Conservation (phyloP, 2,329 filamentous ascomycete species). For the Paraphoma chrysanthemicola region DNA sequence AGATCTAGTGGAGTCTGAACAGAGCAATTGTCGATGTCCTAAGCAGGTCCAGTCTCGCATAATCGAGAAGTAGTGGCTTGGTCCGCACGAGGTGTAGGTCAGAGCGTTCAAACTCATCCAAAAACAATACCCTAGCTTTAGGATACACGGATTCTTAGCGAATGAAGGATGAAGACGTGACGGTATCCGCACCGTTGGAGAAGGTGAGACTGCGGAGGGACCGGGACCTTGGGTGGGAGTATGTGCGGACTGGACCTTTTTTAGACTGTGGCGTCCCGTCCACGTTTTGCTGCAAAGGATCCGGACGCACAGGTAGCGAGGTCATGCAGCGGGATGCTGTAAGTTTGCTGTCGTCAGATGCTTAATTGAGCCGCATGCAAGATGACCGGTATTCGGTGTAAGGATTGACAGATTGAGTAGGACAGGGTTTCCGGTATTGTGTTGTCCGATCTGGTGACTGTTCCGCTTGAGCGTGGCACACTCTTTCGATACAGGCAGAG, state of each 20-base stretch:
- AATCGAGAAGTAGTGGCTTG: slow-evolving; percentile 30
- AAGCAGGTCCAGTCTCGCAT: slow-evolving; percentile 35
- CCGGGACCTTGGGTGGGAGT: slow-evolving; percentile 18
- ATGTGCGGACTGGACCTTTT: slow-evolving; percentile 28
- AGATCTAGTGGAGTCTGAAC: slow-evolving; percentile 25
- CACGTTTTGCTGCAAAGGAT: slow-evolving; percentile 18
- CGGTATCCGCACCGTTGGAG: slow-evolving; percentile 18
- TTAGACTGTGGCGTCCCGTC: slow-evolving; percentile 38
- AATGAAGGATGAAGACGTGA: slow-evolving; percentile 18
- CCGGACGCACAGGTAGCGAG: slow-evolving; percentile 16
- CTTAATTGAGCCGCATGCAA: slow-evolving; percentile 46
- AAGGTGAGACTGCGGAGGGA: slow-evolving; percentile 26
- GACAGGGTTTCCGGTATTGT: background rate
- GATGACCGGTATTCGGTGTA: slow-evolving; percentile 17
- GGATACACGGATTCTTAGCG: slow-evolving; percentile 10
- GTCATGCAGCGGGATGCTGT: slow-evolving; percentile 28
- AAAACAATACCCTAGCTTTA: slow-evolving; percentile 7
- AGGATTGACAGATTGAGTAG: slow-evolving; percentile 8
- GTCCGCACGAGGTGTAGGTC: slow-evolving; percentile 25
- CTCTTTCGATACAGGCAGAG: background rate
- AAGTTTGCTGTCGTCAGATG: slow-evolving; percentile 47
- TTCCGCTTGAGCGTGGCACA: background rate
- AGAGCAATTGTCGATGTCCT: slow-evolving; percentile 25
- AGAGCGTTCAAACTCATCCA: slow-evolving; percentile 22
- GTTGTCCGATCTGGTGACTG: background rate